phyloP scores from a whole-genome alignment of 257 asterid genomes.

The Solanum piurae region DNA sequence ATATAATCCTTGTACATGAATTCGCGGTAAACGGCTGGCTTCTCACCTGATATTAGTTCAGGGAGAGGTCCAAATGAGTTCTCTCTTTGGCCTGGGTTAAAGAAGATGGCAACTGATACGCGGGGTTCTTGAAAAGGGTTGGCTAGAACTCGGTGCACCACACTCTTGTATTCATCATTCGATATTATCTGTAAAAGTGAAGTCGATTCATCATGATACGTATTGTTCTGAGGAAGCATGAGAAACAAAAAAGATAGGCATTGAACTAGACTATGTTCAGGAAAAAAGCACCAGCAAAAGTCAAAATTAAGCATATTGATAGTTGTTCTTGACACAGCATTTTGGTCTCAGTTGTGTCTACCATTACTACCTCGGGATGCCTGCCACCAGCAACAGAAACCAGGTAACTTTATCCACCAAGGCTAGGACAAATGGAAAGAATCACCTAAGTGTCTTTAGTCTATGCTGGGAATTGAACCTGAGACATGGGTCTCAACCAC shows the following conservation, averaged over 20 bases:
- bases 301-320: background rate
- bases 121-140: constrained; percentile 24
- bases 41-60: constrained; percentile 15
- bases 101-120: constrained; percentile 25
- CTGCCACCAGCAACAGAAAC: background rate
- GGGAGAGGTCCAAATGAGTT: constrained; percentile 24
- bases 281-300: background rate
- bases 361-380: background rate
- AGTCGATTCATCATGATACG: background rate
- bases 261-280: background rate
- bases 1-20: constrained; percentile 18
- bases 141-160: constrained; percentile 34
- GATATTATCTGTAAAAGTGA: constrained; percentile 29
- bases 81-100: constrained; percentile 28
- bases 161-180: constrained; percentile 31
- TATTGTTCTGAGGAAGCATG: background rate
- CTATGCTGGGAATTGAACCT: background rate
- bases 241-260: background rate
- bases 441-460: background rate
- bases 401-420: background rate
- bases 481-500: too few species aligned
- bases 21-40: constrained; percentile 22
- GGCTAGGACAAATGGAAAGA: background rate
- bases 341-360: background rate
- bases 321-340: background rate